A percentile compares a stretch with the other conserved stretches of the same genome.
Evolutionary conservation across 495 filamentous ascomycete genomes (phyloP).

Genomic region (Lepraria neglecta): DNA sequence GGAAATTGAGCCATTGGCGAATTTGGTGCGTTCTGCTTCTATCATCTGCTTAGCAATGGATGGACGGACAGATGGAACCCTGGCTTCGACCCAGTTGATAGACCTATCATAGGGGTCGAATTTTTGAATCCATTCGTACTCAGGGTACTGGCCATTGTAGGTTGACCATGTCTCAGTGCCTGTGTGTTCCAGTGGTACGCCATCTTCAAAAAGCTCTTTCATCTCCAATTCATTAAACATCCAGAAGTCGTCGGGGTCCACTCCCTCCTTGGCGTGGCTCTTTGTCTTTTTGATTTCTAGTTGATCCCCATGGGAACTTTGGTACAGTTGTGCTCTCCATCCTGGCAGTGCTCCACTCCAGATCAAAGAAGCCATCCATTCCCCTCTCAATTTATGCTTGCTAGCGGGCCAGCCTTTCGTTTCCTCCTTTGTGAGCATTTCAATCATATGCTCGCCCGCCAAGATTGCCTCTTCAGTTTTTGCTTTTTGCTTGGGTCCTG

Average conservation of each 20-base stretch:
- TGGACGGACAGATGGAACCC: not conserved
- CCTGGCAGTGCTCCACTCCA: slow-evolving; percentile 7
- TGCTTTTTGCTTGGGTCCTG: not conserved
- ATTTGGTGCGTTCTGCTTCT: not conserved
- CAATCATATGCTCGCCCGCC: not conserved
- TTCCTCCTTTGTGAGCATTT: not conserved
- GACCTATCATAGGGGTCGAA: not conserved
- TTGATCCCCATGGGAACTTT: not conserved
- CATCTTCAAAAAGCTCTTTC: not conserved
- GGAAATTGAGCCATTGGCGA: slow-evolving; percentile 5
- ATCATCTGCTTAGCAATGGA: not conserved
- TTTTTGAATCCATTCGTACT: not conserved
- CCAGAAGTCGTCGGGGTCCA: too few relatives aligned
- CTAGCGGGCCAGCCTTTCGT: not conserved
- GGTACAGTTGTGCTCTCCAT: not conserved
- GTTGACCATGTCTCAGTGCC: not conserved
- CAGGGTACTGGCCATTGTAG: not conserved
- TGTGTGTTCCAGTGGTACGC: not conserved
- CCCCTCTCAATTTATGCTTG: not conserved
- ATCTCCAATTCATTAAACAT: too few relatives aligned
- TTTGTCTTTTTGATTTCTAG: not conserved
- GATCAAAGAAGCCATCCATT: slow-evolving; percentile 11
- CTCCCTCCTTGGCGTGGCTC: too few relatives aligned
- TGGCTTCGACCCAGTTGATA: not conserved
- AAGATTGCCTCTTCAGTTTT: not conserved